Conservation (phyloP, 2,329 filamentous ascomycete genomes). For the Aspergillus candidus region DNA sequence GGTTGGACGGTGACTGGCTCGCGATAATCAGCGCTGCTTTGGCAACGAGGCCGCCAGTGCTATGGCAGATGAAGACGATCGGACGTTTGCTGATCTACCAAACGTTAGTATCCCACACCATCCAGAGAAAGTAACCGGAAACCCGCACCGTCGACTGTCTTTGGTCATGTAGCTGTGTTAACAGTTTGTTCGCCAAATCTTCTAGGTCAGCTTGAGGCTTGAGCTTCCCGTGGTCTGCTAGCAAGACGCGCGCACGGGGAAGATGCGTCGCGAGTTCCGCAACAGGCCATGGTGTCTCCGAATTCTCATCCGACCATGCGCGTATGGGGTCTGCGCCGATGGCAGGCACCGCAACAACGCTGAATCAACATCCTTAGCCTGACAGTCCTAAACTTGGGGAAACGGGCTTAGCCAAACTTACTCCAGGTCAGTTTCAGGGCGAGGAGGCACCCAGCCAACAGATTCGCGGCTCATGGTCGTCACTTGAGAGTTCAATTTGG, state of each 20-base stretch:
- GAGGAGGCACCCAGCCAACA: too few species aligned
- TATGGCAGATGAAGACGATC: constrained; percentile 56
- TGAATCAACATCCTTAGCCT: constrained; percentile 4
- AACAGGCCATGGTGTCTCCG: constrained; percentile 21
- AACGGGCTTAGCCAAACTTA: constrained; percentile 6
- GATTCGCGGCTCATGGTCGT: too few species aligned
- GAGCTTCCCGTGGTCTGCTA: constrained; percentile 25
- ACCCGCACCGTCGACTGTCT: constrained; percentile 16
- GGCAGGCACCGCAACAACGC: constrained; percentile 32
- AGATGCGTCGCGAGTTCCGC: constrained; percentile 17
- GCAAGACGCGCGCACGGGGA: constrained; percentile 21
- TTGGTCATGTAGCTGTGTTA: constrained; percentile 19
- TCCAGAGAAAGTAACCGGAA: background rate
- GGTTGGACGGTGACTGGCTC: constrained; percentile 20
- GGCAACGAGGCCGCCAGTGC: constrained; percentile 55
- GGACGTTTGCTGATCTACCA: constrained; percentile 38
- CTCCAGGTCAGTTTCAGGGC: constrained; percentile 15
- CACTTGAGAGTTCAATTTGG: too few species aligned
- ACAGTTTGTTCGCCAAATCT: constrained; percentile 18
- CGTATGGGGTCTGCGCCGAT: constrained; percentile 28
- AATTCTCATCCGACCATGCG: constrained; percentile 22
- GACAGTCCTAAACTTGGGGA: too few species aligned
- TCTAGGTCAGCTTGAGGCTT: constrained; percentile 23
- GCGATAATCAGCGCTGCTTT: constrained; percentile 49
- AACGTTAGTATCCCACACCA: background rate